Conservation (phyloP, 2,329 filamentous ascomycete genomes). For the Saccharata proteae region DNA sequence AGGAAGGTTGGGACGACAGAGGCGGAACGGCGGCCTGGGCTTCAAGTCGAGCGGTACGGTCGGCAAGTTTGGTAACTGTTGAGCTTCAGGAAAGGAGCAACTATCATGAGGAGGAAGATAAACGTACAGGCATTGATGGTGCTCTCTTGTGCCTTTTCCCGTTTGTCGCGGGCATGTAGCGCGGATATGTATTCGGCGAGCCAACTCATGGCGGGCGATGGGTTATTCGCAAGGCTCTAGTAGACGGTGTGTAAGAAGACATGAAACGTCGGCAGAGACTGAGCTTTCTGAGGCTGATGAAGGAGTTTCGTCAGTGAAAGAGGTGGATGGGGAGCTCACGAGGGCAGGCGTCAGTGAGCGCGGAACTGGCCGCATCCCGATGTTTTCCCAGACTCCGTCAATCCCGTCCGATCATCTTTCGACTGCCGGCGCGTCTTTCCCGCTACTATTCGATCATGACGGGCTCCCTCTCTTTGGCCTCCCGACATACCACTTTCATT, state of each 20-base stretch:
- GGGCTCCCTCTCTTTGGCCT: background rate
- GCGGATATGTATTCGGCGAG: constrained; percentile 68
- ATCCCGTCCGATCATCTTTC: no score
- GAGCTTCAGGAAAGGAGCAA: constrained; percentile 9
- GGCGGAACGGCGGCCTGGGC: constrained; percentile 16
- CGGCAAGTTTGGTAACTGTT: constrained; percentile 33
- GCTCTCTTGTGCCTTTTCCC: constrained; percentile 51
- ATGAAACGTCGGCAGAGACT: no score
- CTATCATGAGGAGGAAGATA: background rate
- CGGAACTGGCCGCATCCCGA: no score
- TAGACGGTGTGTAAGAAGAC: background rate
- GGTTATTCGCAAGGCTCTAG: background rate
- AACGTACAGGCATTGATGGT: constrained; percentile 68
- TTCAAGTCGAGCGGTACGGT: constrained; percentile 23
- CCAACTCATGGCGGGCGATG: constrained; percentile 48
- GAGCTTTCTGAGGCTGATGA: no score
- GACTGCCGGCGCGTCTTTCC: no score
- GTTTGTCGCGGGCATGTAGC: constrained; percentile 58
- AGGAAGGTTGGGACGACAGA: constrained; percentile 16
- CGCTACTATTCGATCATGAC: no score
- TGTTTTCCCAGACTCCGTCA: no score
- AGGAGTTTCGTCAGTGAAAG: no score
- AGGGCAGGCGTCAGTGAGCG: no score
- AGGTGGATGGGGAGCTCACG: no score
- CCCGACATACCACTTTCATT: constrained; percentile 4